Conservation (phyloP, 371 early-diverging fungal species). For the Apophysomyces elegans region DNA sequence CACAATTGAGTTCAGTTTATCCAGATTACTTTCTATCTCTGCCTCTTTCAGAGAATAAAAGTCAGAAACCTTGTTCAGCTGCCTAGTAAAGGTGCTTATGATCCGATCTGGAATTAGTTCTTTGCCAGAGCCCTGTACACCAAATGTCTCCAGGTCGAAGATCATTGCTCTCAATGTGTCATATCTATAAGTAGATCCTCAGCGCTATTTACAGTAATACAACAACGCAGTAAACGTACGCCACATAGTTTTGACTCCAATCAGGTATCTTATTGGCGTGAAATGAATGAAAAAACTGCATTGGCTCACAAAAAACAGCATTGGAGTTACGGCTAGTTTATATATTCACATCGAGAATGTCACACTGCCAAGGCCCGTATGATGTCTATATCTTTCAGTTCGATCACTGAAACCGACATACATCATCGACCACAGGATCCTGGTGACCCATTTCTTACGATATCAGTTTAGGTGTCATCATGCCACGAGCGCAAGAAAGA, state of each 20-base stretch:
- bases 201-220: neutral
- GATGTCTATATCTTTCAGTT: neutral
- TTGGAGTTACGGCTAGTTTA: neutral
- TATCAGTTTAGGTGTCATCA: no score
- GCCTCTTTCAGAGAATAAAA: constrained; percentile 19
- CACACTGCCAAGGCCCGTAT: neutral
- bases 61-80: constrained; percentile 25
- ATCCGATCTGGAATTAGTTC: constrained; percentile 13
- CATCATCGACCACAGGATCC: neutral
- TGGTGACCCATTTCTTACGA: no score
- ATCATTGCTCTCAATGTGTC: constrained; percentile 11
- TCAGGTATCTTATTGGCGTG: constrained; percentile 21
- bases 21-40: constrained; percentile 14
- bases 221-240: constrained; percentile 14
- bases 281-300: constrained; percentile 22
- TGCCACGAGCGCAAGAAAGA: no score
- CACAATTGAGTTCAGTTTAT: constrained; percentile 9
- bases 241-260: constrained; percentile 21
- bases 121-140: neutral
- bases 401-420: no score
- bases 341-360: neutral
- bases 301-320: constrained; percentile 8
- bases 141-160: neutral
- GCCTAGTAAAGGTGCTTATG: constrained; percentile 14
- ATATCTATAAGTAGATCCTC: constrained; percentile 1